Base-by-base conservation (phyloP, 129 eudicot genomes). In the Glebionis coronaria region DNA sequence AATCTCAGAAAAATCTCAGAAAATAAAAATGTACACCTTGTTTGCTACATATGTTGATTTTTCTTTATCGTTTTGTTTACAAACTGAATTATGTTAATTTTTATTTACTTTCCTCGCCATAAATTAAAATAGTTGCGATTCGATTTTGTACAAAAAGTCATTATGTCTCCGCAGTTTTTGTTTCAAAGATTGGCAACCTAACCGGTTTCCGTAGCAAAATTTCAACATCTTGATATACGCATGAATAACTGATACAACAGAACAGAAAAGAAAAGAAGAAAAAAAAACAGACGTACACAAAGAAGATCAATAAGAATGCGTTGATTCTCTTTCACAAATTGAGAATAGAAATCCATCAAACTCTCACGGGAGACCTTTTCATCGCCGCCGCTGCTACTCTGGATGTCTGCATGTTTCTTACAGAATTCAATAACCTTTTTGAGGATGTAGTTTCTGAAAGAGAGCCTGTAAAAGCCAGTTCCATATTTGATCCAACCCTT, bases 301-400 rank as follows among this genome's bases (percentile, higher is more conserved):
- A 53, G 25, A 53, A 53, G 57, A 53, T 53, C 57, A 1, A 53
- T 3, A 6, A 15, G 57, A 53, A 16, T 1, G 25, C 12, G 7
- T 2, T 53, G 57, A 53, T 53, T 53, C 25, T 53, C 28, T 53
- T 53, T 53, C 23, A 53, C 10, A 53, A 53, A 53, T 53, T 53
- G 3, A 18, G 57, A 53, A 15, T 53, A 12, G 27, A 53, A 53
- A 53, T 53, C 57, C 57, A 4, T 53, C 10, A 53, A n/a, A 16
- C 18, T 53, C 53, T 47, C 53, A 12, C 13, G 53, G 53, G 53
- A 16, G 3, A 47, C 16, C 23, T 53, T 53, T 18, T 16, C 27
- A 53, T 16, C 3, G 13, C 3, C n/a, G n/a, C n/a, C n/a, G n/a
- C n/a, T n/a, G n/a, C n/a, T 53, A 6, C 6, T 16, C 53, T 6